Evolutionary conservation across 345 rosid species (phyloP).

Genomic region (Diplotaxis tenuifolia): DNA sequence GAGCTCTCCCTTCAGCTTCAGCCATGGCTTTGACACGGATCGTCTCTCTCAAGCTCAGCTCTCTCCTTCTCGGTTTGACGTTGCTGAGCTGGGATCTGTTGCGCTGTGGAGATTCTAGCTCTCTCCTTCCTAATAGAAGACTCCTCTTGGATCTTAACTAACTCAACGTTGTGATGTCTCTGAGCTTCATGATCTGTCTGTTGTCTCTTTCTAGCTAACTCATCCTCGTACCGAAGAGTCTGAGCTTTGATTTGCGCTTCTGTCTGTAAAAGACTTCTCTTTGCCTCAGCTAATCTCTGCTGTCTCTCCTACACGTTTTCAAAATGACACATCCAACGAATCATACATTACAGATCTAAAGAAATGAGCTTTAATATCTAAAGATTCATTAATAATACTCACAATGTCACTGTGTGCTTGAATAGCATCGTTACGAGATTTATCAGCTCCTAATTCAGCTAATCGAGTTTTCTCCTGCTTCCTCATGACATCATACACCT

Average conservation of each 20-base stretch:
- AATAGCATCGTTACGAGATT: constrained; percentile 51
- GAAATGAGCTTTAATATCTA: not conserved
- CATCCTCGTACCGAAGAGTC: constrained; percentile 72
- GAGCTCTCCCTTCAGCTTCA: constrained; percentile 93
- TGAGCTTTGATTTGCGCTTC: constrained; percentile 81
- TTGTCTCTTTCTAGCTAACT: constrained; percentile 79
- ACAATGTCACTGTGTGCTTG: constrained; percentile 76
- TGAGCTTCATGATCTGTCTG: constrained; percentile 98
- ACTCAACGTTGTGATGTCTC: constrained; percentile 71
- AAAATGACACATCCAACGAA: not conserved
- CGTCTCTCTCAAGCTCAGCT: constrained; percentile 91
- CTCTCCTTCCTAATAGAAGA: constrained; percentile 80
- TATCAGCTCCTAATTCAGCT: constrained; percentile 63
- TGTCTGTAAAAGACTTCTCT: constrained; percentile 67
- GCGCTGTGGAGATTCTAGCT: constrained; percentile 72
- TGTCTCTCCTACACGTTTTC: constrained; percentile 74
- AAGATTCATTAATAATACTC: constrained; percentile 34
- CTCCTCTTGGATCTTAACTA: constrained; percentile 90
- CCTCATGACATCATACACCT: constrained; percentile 86
- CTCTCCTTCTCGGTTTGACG: constrained; percentile 97
- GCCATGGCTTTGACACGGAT: constrained; percentile 95
- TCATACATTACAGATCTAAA: too few relatives aligned
- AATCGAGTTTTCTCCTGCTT: constrained; percentile 77
- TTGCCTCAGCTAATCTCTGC: constrained; percentile 69
- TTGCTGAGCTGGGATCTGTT: constrained; percentile 90